Percentiles rank a stretch among this genome's conserved stretches.
Evolutionary conservation across 306 rosid genomes (phyloP).

Genomic region (Lathyrus sativus): DNA sequence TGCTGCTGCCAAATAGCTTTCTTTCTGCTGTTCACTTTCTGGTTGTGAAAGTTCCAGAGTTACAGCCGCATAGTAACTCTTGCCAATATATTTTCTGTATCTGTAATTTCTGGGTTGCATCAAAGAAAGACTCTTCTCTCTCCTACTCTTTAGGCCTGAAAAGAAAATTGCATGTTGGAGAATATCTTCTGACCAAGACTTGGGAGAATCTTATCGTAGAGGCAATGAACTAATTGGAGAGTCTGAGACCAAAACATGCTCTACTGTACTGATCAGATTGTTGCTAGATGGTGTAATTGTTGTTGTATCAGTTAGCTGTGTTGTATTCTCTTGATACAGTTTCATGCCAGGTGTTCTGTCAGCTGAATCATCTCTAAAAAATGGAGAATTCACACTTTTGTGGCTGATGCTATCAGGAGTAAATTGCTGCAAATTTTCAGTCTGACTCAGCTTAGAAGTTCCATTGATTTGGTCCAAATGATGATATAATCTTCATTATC

Average conservation of each 20-base stretch:
- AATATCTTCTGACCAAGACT: slow-evolving; percentile 49
- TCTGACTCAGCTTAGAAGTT: no score
- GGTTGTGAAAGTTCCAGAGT: slow-evolving; percentile 75
- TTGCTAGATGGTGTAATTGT: slow-evolving; percentile 52
- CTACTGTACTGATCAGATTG: slow-evolving; percentile 39
- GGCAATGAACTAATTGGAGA: slow-evolving; percentile 48
- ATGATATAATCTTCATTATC: no score
- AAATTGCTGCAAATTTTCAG: no score
- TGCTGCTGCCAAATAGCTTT: slow-evolving; percentile 74
- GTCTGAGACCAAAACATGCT: slow-evolving; percentile 49
- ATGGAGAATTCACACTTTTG: no score
- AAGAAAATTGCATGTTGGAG: slow-evolving; percentile 69
- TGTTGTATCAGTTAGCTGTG: slow-evolving; percentile 38
- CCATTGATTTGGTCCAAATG: no score
- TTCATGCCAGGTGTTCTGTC: no score
- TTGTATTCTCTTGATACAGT: slow-evolving; percentile 43
- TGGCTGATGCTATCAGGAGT: no score
- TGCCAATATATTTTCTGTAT: no score
- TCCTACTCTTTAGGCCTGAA: no score
- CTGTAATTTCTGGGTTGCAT: no score
- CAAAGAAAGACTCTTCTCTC: no score
- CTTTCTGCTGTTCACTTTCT: slow-evolving; percentile 71
- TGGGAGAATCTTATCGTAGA: slow-evolving; percentile 43
- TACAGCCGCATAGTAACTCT: slow-evolving; percentile 74
- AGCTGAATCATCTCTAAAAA: no score